phyloP scores from a whole-genome alignment of 129 eudicot species.

The Helichrysum umbraculigerum region DNA sequence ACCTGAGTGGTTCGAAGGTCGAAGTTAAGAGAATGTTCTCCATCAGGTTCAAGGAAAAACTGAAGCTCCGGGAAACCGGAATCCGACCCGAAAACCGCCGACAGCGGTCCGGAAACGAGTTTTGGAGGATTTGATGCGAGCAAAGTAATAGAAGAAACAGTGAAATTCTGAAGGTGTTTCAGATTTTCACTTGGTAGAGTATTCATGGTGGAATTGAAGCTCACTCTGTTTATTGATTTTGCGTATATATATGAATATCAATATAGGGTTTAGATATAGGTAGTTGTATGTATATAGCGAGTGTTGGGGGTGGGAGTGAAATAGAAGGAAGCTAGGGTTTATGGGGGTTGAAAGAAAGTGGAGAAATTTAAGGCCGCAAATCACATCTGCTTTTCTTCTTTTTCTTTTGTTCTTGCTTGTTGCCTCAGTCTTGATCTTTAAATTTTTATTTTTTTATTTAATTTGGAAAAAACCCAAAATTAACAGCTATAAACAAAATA shows the following conservation, averaged over 20 bases:
- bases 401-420: not conserved
- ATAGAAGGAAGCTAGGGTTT: slow-evolving; percentile 38
- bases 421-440: not conserved
- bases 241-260: not conserved
- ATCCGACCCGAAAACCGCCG: slow-evolving; percentile 45
- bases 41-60: slow-evolving; percentile 37
- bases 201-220: slow-evolving; percentile 27
- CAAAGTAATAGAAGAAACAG: slow-evolving; percentile 42
- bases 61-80: slow-evolving; percentile 50
- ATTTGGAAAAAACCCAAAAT: not conserved
- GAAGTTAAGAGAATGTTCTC: slow-evolving; percentile 36
- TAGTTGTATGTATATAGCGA: not conserved
- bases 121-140: slow-evolving; percentile 44
- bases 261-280: not conserved
- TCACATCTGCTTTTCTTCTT: not conserved
- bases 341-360: slow-evolving; percentile 9
- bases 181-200: slow-evolving; percentile 31
- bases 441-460: not conserved
- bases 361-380: slow-evolving; percentile 7
- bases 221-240: slow-evolving; percentile 21
- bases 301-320: slow-evolving; percentile 5
- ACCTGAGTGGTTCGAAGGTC: slow-evolving; percentile 56
- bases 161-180: slow-evolving; percentile 37
- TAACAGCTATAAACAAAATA: not conserved
- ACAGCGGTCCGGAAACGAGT: slow-evolving; percentile 35